A percentile compares a stretch with the other conserved stretches of the same genome.
phyloP scores from a whole-genome alignment of 1,284 basidiomycete species.

The Tremellales sp. region DNA sequence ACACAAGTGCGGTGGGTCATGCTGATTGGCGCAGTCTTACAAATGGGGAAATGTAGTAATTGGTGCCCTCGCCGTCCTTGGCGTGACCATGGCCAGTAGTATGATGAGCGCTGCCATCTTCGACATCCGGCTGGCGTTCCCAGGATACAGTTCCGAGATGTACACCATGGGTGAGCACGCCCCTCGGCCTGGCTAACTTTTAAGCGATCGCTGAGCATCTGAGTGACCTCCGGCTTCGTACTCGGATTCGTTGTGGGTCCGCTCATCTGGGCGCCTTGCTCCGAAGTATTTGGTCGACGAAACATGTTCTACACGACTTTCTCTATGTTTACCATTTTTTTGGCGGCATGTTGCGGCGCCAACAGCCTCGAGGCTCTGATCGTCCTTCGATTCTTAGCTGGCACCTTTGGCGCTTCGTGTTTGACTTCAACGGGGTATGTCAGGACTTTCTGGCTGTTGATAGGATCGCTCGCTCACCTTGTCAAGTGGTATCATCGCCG shows the following conservation, averaged over 20 bases:
- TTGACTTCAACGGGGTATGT: conserved; percentile 11
- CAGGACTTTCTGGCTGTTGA: background rate
- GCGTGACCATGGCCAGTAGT: conserved; percentile 21
- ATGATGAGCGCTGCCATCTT: conserved; percentile 24
- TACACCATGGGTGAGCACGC: conserved; percentile 25
- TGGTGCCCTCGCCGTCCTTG: conserved; percentile 16
- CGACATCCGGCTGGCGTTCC: conserved; percentile 19
- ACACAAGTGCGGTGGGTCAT: background rate
- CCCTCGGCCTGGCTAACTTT: background rate
- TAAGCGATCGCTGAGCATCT: background rate
- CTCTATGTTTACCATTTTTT: conserved; percentile 9
- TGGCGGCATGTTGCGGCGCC: conserved; percentile 10
- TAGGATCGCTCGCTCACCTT: background rate
- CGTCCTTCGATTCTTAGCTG: conserved; percentile 25
- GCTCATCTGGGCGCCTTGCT: conserved; percentile 9
- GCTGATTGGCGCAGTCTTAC: background rate
- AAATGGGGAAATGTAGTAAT: conserved; percentile 12
- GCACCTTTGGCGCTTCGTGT: conserved; percentile 33
- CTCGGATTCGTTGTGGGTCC: conserved; percentile 16
- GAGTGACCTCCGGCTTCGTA: conserved; percentile 9
- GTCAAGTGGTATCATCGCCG: conserved; percentile 28
- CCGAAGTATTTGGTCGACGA: conserved; percentile 8
- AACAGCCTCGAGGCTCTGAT: conserved; percentile 17
- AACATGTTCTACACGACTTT: conserved; percentile 10
- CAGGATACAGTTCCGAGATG: conserved; percentile 14